Base-by-base conservation (phyloP, 768 basidiomycete genomes). In the Suillus subluteus region DNA sequence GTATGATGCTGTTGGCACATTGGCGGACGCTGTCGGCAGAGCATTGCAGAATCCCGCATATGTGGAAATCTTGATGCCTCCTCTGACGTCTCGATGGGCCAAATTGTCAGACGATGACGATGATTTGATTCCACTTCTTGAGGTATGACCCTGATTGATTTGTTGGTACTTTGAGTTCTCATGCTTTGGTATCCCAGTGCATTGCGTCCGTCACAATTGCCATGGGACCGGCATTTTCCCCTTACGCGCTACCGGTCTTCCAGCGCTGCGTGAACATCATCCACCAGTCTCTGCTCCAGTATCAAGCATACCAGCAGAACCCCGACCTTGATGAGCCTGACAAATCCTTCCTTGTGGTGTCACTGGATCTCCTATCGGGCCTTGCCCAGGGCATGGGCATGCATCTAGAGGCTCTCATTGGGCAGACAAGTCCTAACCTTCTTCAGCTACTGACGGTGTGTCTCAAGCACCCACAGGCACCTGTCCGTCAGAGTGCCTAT, bases 1-100 rank as follows among this genome's bases (percentile, higher is more conserved):
- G 40, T 99, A 99, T 74, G 98, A 99, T 73, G 98, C 98, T n/a
- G 92, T 99, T 56, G 98, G 98, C 8, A 99, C 98, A 1, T 83
- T 99, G 44, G 98, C 98, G 8, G 98, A 99, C 74, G 95, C 96
- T 5, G 98, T 99, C 54, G 96, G 96, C 4, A 76, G 89, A 46
- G 92, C 95, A 6, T 80, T 99, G 68, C 89, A 92, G 73, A 94
- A 96, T 75, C 86, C 94, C 9, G 80, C 87, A 11, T 96, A 92
- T 75, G 92, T 99, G 62, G 95, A 98, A 50, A 96, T 98, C 68
- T 80, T 99, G 70, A 97, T 99, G 96, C 97, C 97, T 3, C 95
- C 97, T 44, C 81, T 99, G 65, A 92, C 94, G 62, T 86, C 85
- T 65, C 88, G 92, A 71, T 99, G 98, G 98, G 79, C 88, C n/a